These are phyloP conservation scores for Cylindrotheca closterium DNA, from an alignment of 108 stramenopile species.

Conservation along the genomic window DNA sequence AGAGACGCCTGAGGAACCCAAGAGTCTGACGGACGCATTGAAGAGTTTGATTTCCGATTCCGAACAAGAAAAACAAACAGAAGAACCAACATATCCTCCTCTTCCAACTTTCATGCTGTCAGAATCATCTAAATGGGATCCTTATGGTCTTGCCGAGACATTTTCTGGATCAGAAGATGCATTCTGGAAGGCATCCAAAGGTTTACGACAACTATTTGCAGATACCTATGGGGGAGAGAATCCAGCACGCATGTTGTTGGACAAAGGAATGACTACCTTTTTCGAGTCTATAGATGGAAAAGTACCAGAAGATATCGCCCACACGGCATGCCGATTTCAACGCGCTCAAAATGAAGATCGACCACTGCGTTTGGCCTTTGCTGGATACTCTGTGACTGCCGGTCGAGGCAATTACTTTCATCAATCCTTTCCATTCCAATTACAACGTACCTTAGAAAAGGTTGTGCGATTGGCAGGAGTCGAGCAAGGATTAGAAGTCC, in stretches of 20 bases:
- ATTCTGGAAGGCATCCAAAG: slow-evolving; percentile 40
- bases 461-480: slow-evolving; percentile 30
- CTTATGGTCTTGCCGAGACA: slow-evolving; percentile 18
- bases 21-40: neutral
- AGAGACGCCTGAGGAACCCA: too few species aligned
- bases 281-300: neutral
- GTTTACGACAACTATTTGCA: slow-evolving; percentile 40
- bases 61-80: neutral
- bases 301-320: slow-evolving; percentile 27
- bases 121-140: slow-evolving; percentile 30
- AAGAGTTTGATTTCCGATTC: neutral
- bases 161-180: neutral
- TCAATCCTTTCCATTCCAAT: slow-evolving; percentile 70
- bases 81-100: slow-evolving; percentile 13
- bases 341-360: slow-evolving; percentile 36
- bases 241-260: slow-evolving; percentile 51
- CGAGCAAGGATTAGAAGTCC: slow-evolving; percentile 34
- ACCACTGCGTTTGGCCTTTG: slow-evolving; percentile 63
- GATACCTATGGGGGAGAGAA: slow-evolving; percentile 62
- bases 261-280: slow-evolving; percentile 53
- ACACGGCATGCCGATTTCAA: slow-evolving; percentile 55
- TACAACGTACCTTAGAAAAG: slow-evolving; percentile 41
- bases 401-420: slow-evolving; percentile 65
- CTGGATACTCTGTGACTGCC: slow-evolving; percentile 70
- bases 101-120: slow-evolving; percentile 27